phyloP scores from a whole-genome alignment of 1,284 basidiomycete genomes.

The Cystobasidium pallidum region DNA sequence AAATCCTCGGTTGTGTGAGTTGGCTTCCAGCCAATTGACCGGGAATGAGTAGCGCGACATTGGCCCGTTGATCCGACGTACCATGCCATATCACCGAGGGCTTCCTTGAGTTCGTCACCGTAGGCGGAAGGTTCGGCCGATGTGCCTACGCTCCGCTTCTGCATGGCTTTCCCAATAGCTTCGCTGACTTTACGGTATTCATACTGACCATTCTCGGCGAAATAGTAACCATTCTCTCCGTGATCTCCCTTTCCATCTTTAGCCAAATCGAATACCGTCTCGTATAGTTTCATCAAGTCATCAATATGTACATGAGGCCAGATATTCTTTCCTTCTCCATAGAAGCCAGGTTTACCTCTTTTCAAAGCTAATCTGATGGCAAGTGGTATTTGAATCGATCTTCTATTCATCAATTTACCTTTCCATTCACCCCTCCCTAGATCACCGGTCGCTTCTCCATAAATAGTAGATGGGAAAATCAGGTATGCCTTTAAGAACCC shows the following conservation, averaged over 20 bases:
- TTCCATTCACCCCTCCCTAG: conserved; percentile 53
- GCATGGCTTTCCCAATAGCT: conserved; percentile 29
- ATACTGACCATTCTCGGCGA: conserved; percentile 36
- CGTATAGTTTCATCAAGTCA: conserved; percentile 23
- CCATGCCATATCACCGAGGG: conserved; percentile 16
- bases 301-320: conserved; percentile 47
- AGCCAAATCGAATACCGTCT: conserved; percentile 22
- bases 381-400: conserved; percentile 55
- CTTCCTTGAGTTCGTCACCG: conserved; percentile 25
- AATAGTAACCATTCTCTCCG: conserved; percentile 34
- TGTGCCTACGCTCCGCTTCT: conserved; percentile 15
- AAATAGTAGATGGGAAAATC: conserved; percentile 58
- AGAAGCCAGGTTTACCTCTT: conserved; percentile 54
- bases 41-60: conserved; percentile 11
- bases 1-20: conserved; percentile 35
- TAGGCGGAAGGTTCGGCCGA: conserved; percentile 19
- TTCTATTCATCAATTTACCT: conserved; percentile 54
- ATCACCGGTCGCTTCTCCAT: conserved; percentile 50
- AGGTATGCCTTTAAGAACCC: conserved; percentile 56
- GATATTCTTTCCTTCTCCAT: conserved; percentile 56
- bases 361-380: conserved; percentile 55
- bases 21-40: conserved; percentile 37
- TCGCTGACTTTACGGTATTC: conserved; percentile 21
- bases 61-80: conserved; percentile 19
- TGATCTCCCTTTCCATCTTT: conserved; percentile 37